phyloP scores from a whole-genome alignment of 768 basidiomycete genomes.

The Dacryopinax spathularia region DNA sequence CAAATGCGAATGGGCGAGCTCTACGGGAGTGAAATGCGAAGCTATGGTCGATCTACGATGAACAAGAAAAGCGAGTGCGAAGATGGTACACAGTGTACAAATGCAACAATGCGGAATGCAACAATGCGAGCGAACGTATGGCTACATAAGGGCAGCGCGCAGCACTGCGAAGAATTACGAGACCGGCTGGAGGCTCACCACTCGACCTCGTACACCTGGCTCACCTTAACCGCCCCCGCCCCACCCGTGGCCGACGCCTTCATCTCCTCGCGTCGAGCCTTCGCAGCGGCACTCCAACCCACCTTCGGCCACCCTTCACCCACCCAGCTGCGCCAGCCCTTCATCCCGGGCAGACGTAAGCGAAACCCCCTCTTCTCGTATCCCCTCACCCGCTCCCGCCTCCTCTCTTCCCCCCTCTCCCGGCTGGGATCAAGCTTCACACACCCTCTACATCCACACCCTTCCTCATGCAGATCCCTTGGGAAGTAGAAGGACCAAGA shows the following conservation, averaged over 20 bases:
- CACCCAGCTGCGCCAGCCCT: too few species aligned
- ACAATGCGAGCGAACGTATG: background rate
- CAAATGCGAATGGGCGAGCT: background rate
- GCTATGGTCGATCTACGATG: too few species aligned
- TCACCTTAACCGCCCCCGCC: background rate
- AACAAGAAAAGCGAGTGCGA: too few species aligned
- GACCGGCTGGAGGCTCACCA: background rate
- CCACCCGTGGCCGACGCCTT: background rate
- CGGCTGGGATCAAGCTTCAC: background rate
- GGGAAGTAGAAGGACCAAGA: background rate
- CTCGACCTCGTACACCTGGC: background rate
- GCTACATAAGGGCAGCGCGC: constrained; percentile 1
- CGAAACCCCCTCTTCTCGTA: background rate
- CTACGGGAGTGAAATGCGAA: background rate
- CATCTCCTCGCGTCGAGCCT: background rate
- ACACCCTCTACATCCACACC: background rate
- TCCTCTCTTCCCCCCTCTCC: background rate
- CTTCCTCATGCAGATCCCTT: background rate
- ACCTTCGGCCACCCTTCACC: background rate
- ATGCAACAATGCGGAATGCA: too few species aligned
- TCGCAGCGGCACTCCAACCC: background rate
- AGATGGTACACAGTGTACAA: too few species aligned
- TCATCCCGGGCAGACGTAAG: too few species aligned
- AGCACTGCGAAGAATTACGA: background rate
- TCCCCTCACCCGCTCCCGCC: background rate